Evolutionary conservation across 768 basidiomycete genomes (phyloP), one percentile per base, ranked within the genome.

Genomic region (Pleurotus djamor): DNA sequence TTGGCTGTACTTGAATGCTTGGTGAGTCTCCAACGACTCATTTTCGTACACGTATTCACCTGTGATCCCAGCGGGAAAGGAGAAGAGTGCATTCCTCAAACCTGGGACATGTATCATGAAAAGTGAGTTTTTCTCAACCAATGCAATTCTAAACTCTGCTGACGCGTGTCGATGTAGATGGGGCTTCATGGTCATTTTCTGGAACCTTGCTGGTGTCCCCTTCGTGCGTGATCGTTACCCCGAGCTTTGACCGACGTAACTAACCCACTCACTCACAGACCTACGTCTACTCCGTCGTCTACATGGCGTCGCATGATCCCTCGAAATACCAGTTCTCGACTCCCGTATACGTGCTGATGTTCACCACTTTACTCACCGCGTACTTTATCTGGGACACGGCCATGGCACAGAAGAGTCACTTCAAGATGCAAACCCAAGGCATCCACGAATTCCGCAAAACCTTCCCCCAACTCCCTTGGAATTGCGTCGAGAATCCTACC

Each of bases 71-170:
- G 91, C 68, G 91, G 84, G 61, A 97, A 97, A 72, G 95, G 91
- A 44, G 95, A 96, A 67, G 94, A 96, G 68, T 94, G 92, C 67
- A 94, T 96, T 62, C 93, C 94, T 5, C 93, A 96, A 72, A 96
- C 94, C 2, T 98, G 97, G 96, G 97, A 98, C 67, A 99, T 99
- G 94, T 97, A 88, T 79, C 93, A 96, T 66, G 96, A 99, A 70
- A 99, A 99, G 83, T 90, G 75, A 62, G 79, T 10, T n/a, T n/a
- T n/a, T n/a, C n/a, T n/a, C n/a, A n/a, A n/a, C n/a, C n/a, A n/a
- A n/a, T n/a, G n/a, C n/a, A n/a, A n/a, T n/a, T n/a, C n/a, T n/a
- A n/a, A n/a, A n/a, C n/a, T n/a, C n/a, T n/a, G n/a, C n/a, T n/a
- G n/a, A n/a, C n/a, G n/a, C n/a, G n/a, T n/a, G n/a, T n/a, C n/a